Evolutionary conservation across 352 stramenopile genomes (phyloP).

Genomic region (Globisporangium yorkense): DNA sequence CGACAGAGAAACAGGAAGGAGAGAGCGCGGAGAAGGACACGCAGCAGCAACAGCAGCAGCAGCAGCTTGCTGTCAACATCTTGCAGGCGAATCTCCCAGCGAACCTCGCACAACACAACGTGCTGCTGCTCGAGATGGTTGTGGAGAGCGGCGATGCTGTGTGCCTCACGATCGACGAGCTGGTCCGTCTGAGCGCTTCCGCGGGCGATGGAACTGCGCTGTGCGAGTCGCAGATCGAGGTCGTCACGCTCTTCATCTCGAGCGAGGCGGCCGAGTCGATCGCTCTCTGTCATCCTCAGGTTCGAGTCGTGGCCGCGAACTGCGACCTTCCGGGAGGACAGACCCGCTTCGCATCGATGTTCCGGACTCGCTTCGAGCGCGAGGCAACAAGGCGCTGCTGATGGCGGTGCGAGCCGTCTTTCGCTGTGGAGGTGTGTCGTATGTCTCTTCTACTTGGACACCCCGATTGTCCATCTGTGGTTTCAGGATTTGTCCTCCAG

Average conservation of each 20-base stretch:
- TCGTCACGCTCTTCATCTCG: background rate
- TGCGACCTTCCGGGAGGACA: background rate
- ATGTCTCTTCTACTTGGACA: no score
- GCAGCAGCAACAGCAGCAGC: background rate
- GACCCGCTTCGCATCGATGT: background rate
- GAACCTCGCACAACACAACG: slow-evolving; percentile 34
- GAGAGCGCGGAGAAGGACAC: background rate
- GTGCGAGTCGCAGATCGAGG: background rate
- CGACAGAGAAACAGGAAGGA: background rate
- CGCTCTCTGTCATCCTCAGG: background rate
- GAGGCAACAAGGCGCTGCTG: background rate
- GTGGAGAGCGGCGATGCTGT: slow-evolving; percentile 24
- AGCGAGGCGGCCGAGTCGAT: background rate
- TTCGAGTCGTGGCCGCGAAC: background rate
- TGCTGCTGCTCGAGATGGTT: slow-evolving; percentile 40
- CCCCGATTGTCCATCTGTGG: no score
- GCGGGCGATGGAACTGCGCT: background rate
- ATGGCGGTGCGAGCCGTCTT: background rate
- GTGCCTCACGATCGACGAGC: slow-evolving; percentile 1
- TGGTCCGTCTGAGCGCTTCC: background rate
- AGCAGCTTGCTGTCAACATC: background rate
- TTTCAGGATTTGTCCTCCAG: no score
- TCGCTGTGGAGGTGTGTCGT: no score
- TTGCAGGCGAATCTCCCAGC: slow-evolving; percentile 15
- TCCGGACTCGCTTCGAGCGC: background rate